Conservation (phyloP, 164 flowering plant species). For the Echeveria elegans region DNA sequence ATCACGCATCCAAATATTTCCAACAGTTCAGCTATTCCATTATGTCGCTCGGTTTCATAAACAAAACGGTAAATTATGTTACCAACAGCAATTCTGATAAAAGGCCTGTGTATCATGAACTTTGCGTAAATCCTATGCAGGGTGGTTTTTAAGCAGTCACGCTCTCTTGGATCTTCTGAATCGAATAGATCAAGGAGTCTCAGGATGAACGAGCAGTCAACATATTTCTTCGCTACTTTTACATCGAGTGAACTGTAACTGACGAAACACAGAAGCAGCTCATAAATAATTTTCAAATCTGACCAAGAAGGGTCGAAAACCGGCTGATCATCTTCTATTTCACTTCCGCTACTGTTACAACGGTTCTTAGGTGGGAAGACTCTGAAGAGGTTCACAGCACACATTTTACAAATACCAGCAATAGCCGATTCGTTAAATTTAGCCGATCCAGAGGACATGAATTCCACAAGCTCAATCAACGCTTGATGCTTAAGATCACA, state of each 20-base stretch:
- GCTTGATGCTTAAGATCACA: constrained; percentile 40
- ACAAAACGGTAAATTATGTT: constrained; percentile 49
- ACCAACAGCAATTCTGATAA: constrained; percentile 38
- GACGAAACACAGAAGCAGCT: constrained; percentile 36
- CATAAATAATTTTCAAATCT: constrained; percentile 47
- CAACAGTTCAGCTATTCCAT: too few relatives aligned
- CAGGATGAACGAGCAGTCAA: constrained; percentile 42
- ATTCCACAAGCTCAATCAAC: constrained; percentile 44
- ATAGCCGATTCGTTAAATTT: constrained; percentile 43
- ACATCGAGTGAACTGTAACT: constrained; percentile 31
- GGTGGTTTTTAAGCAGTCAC: too few relatives aligned
- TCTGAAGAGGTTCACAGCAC: constrained; percentile 38
- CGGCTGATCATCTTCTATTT: constrained; percentile 47
- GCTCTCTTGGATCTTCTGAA: too few relatives aligned
- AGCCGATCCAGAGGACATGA: constrained; percentile 40
- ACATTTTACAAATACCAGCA: constrained; percentile 43
- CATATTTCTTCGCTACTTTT: constrained; percentile 39
- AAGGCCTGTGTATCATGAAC: constrained; percentile 57
- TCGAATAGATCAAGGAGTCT: too few relatives aligned
- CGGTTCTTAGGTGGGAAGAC: constrained; percentile 41
- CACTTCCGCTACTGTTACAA: constrained; percentile 22
- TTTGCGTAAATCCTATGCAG: constrained; percentile 55
- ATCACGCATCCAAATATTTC: too few relatives aligned
- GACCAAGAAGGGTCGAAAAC: constrained; percentile 54
- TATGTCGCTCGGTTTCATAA: constrained; percentile 48